phyloP scores from a whole-genome alignment of 495 filamentous ascomycete genomes.

The Jackrogersella minutella region DNA sequence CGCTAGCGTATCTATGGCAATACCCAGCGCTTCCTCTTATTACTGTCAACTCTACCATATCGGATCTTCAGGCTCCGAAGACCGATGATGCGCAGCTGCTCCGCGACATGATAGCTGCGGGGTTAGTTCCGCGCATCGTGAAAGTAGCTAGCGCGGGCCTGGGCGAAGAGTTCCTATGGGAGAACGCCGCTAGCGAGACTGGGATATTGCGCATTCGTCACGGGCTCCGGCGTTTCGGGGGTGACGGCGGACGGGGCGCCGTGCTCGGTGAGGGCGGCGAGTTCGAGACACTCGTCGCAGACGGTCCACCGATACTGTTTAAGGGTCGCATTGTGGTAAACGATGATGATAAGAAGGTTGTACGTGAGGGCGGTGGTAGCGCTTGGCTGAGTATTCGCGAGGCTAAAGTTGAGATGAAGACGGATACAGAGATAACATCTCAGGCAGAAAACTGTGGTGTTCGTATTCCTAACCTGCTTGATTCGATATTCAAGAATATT shows the following conservation, averaged over 20 bases:
- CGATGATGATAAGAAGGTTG: constrained; percentile 59
- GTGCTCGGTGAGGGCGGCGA: constrained; percentile 93
- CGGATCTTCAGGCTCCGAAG: neutral
- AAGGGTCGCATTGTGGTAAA: constrained; percentile 72
- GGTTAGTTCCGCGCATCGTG: constrained; percentile 85
- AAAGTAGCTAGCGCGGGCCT: constrained; percentile 94
- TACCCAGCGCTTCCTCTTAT: constrained; percentile 68
- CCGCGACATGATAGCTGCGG: constrained; percentile 78
- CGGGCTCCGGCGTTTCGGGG: constrained; percentile 74
- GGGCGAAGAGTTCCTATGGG: constrained; percentile 83
- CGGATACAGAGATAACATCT: neutral
- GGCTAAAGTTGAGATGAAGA: constrained; percentile 65
- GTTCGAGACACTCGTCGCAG: constrained; percentile 90
- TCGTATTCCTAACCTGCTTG: constrained; percentile 58
- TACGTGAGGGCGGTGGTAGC: constrained; percentile 74
- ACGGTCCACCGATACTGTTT: constrained; percentile 78
- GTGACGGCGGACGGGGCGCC: constrained; percentile 62
- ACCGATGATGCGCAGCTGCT: constrained; percentile 63
- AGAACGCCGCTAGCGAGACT: constrained; percentile 68
- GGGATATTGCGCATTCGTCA: constrained; percentile 64
- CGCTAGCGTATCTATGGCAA: constrained; percentile 90
- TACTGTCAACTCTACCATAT: neutral
- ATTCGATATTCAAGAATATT: constrained; percentile 51
- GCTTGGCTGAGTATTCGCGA: constrained; percentile 66
- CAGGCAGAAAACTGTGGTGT: constrained; percentile 38